These are phyloP conservation scores for Nitzschia sp. DNA, from an alignment of 108 stramenopile species.

Conservation along the genomic window DNA sequence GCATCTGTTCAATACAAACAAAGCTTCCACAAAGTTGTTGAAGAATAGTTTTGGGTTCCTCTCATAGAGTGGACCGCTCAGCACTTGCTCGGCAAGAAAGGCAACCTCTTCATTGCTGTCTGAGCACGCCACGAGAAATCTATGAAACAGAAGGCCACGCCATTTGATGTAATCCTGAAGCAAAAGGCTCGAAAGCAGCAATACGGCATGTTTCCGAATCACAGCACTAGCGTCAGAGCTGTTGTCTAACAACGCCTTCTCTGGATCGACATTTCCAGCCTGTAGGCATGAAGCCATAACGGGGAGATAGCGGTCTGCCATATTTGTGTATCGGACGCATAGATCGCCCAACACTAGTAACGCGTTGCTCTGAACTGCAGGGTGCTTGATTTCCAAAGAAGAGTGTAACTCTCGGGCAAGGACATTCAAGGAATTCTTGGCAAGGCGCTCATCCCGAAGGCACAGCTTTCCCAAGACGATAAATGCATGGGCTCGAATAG, in stretches of 20 bases:
- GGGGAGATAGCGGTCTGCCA: constrained; percentile 89
- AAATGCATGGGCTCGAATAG: constrained; percentile 79
- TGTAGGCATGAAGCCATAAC: constrained; percentile 91
- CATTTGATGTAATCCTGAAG: constrained; percentile 96
- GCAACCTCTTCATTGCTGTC: constrained; percentile 86
- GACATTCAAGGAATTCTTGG: constrained; percentile 74
- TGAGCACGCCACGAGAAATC: constrained; percentile 87
- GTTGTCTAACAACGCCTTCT: constrained; percentile 12
- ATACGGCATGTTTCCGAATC: constrained; percentile 86
- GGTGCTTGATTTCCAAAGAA: constrained; percentile 35
- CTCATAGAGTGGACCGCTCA: constrained; percentile 68
- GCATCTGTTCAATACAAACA: constrained; percentile 91
- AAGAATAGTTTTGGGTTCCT: constrained; percentile 82
- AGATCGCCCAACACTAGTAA: constrained; percentile 91
- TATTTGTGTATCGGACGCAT: constrained; percentile 86
- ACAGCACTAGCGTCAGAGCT: constrained; percentile 35
- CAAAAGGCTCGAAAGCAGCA: constrained; percentile 81
- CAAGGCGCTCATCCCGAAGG: constrained; percentile 80
- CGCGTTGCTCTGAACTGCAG: constrained; percentile 83
- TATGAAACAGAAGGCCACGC: constrained; percentile 85
- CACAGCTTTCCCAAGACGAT: constrained; percentile 89
- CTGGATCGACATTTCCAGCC: constrained; percentile 44
- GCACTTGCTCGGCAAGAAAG: constrained; percentile 64
- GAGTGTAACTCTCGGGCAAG: constrained; percentile 85
- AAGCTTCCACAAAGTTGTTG: constrained; percentile 85